Conservation (phyloP, 352 stramenopile genomes). For the Pseudoperonospora humuli region DNA sequence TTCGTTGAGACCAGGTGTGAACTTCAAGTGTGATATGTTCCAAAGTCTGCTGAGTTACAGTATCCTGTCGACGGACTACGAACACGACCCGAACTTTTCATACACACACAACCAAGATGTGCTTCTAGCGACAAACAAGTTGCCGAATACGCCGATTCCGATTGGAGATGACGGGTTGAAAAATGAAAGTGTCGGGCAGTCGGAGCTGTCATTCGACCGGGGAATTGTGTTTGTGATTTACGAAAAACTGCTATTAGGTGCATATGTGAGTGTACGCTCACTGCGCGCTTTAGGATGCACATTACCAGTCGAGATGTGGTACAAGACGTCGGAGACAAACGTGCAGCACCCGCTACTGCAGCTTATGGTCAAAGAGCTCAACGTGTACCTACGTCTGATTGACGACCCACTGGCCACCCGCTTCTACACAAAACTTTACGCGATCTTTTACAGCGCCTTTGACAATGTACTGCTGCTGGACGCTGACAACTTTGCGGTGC, state of each 20-base stretch:
- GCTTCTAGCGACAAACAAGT: constrained; percentile 20
- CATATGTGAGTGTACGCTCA: constrained; percentile 48
- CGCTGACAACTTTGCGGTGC: constrained; percentile 51
- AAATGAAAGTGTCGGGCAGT: constrained; percentile 21
- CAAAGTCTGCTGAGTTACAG: constrained; percentile 47
- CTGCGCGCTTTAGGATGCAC: constrained; percentile 37
- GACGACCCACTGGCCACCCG: constrained; percentile 29
- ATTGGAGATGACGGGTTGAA: constrained; percentile 19
- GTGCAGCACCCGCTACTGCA: constrained; percentile 31
- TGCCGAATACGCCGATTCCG: constrained; percentile 22
- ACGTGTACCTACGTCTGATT: constrained; percentile 40
- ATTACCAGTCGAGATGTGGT: constrained; percentile 56
- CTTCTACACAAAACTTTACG: constrained; percentile 54
- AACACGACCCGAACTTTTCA: constrained; percentile 39
- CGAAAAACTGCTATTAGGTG: constrained; percentile 45
- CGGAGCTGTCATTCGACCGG: constrained; percentile 26
- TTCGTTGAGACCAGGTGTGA: constrained; percentile 34
- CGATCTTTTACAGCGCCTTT: constrained; percentile 47
- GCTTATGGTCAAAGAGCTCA: constrained; percentile 28
- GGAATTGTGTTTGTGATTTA: constrained; percentile 62
- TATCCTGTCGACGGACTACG: constrained; percentile 42
- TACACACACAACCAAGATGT: constrained; percentile 19
- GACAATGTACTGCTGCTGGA: constrained; percentile 50
- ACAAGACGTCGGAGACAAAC: constrained; percentile 32
- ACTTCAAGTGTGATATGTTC: constrained; percentile 53